Evolutionary conservation across 2,329 filamentous ascomycete genomes (phyloP).

Genomic region (Colletotrichum sidae): DNA sequence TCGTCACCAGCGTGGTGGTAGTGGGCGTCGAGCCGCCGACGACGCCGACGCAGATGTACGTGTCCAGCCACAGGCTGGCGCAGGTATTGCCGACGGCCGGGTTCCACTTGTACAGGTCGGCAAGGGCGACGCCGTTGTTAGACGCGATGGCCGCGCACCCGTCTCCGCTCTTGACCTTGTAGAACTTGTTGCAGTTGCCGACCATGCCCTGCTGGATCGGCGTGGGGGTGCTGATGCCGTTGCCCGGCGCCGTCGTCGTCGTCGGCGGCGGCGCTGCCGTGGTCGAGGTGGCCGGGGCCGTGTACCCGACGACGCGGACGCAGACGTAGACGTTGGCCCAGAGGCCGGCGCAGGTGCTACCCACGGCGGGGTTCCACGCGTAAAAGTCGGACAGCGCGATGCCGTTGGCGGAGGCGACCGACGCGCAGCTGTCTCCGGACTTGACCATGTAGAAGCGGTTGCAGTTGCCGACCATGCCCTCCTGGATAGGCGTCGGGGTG

Average conservation of each 20-base stretch:
- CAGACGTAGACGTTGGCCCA: constrained; percentile 6
- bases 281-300: neutral
- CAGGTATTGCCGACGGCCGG: constrained; percentile 25
- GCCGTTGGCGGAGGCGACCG: constrained; percentile 7
- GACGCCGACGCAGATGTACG: constrained; percentile 33
- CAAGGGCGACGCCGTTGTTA: constrained; percentile 38
- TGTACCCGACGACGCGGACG: neutral
- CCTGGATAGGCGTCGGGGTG: constrained; percentile 29
- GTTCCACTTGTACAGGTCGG: constrained; percentile 42
- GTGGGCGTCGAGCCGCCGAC: constrained; percentile 14
- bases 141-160: constrained; percentile 42
- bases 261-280: constrained; percentile 19
- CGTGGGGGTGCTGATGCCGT: constrained; percentile 43
- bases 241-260: constrained; percentile 10
- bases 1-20: constrained; percentile 32
- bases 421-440: constrained; percentile 19
- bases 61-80: constrained; percentile 28
- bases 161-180: constrained; percentile 40
- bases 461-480: constrained; percentile 35
- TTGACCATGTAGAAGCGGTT: constrained; percentile 22
- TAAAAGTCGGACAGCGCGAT: constrained; percentile 20
- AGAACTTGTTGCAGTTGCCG: constrained; percentile 45
- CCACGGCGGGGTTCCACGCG: constrained; percentile 7
- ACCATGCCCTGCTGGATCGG: constrained; percentile 45
- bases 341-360: neutral